A percentile compares a stretch with the other conserved stretches of the same genome.
Conservation (phyloP, 2,329 filamentous ascomycete species). For the Curvularia lunata region DNA sequence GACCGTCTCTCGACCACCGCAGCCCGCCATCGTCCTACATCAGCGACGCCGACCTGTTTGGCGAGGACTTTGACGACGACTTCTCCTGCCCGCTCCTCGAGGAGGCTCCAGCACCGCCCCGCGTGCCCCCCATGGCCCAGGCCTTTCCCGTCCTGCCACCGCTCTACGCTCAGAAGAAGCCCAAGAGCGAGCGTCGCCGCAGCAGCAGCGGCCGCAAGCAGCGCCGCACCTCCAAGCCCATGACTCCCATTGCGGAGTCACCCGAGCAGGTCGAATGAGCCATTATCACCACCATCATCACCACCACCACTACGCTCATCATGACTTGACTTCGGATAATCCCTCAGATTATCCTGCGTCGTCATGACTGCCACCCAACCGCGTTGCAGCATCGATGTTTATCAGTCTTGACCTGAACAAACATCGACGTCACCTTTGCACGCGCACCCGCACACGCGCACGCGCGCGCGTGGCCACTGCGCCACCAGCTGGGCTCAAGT, state of each 20-base stretch:
- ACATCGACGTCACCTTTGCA: constrained; percentile 19
- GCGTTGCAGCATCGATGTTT: constrained; percentile 1
- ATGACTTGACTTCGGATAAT: neutral
- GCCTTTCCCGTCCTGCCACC: constrained; percentile 49
- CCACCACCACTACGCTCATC: neutral
- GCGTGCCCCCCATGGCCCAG: constrained; percentile 44
- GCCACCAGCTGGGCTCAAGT: constrained; percentile 15
- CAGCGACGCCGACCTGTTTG: constrained; percentile 51
- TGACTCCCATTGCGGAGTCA: constrained; percentile 52
- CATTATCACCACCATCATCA: neutral
- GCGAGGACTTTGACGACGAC: constrained; percentile 47
- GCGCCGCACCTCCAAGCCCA: constrained; percentile 50
- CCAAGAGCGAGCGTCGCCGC: constrained; percentile 49
- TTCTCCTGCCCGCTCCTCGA: constrained; percentile 43
- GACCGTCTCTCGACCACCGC: constrained; percentile 46
- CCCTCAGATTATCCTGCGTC: constrained; percentile 14
- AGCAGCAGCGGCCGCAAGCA: constrained; percentile 51
- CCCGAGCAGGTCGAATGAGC: constrained; percentile 49
- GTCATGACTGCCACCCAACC: constrained; percentile 5
- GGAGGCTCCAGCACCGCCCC: constrained; percentile 50
- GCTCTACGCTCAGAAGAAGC: constrained; percentile 51
- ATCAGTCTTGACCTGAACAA: constrained; percentile 16
- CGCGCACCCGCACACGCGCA: constrained; percentile 1
- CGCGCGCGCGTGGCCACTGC: constrained; percentile 18
- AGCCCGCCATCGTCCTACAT: constrained; percentile 51